phyloP scores from a whole-genome alignment of 2,329 filamentous ascomycete genomes.

The Pseudogymnoascus sp. region DNA sequence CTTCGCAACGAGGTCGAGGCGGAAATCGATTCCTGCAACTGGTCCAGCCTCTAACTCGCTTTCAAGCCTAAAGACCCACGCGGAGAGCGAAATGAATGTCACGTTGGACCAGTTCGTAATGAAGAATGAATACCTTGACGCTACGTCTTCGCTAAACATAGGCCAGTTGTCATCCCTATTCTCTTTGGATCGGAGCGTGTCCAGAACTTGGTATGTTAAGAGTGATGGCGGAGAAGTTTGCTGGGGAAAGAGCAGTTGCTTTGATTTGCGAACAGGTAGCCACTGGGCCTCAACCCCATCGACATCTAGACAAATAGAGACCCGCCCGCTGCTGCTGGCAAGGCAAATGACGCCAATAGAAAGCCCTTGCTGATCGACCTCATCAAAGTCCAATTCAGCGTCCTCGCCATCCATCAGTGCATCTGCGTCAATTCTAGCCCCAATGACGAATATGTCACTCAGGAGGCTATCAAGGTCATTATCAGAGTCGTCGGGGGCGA shows the following conservation, averaged over 20 bases:
- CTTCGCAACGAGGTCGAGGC: conserved; percentile 50
- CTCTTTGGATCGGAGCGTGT: conserved; percentile 48
- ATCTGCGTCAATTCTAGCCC: conserved; percentile 50
- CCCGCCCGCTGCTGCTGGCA: conserved; percentile 50
- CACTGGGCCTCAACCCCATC: conserved; percentile 58
- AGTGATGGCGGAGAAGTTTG: conserved; percentile 38
- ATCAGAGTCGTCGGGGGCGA: conserved; percentile 39
- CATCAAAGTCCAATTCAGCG: conserved; percentile 49
- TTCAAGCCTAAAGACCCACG: conserved; percentile 57
- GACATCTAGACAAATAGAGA: conserved; percentile 53
- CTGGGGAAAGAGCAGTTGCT: conserved; percentile 31
- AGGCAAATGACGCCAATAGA: conserved; percentile 53
- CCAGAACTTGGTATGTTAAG: conserved; percentile 54
- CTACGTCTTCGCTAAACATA: conserved; percentile 51
- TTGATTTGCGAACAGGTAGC: conserved; percentile 48
- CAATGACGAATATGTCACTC: conserved; percentile 55
- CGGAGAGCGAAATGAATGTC: conserved; percentile 49
- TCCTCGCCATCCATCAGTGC: conserved; percentile 58
- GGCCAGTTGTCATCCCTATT: conserved; percentile 51
- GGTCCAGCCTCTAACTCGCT: conserved; percentile 48
- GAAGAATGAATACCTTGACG: conserved; percentile 54
- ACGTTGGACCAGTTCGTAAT: conserved; percentile 53
- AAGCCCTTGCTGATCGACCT: conserved; percentile 48
- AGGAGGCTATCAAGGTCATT: conserved; percentile 48
- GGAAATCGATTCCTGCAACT: conserved; percentile 51